Evolutionary conservation across 2,329 filamentous ascomycete genomes (phyloP).

Genomic region (Didymella arachidicola): DNA sequence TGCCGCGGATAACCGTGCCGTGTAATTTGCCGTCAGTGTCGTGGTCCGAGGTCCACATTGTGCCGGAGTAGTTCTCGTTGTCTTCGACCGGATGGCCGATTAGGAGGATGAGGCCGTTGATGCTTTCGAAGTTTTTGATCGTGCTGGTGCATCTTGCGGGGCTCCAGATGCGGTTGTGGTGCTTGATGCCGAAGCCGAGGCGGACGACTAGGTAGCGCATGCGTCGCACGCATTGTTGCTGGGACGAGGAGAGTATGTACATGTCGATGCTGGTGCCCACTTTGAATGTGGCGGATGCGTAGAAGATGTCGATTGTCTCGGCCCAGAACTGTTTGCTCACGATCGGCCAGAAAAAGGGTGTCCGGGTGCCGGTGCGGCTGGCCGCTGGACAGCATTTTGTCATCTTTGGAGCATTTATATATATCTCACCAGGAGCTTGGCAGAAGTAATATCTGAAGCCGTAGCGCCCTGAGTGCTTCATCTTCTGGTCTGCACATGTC

Average conservation of each 20-base stretch:
- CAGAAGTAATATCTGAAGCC: conserved; percentile 10
- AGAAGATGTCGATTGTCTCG: conserved; percentile 4
- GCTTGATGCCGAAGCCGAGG: conserved; percentile 12
- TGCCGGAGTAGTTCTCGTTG: conserved; percentile 15
- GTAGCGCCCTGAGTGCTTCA: conserved; percentile 6
- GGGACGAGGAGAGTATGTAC: conserved; percentile 14
- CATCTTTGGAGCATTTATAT: not conserved
- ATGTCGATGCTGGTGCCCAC: conserved; percentile 11
- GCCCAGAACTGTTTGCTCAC: conserved; percentile 13
- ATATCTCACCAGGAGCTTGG: not conserved
- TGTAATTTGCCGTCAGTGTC: not conserved
- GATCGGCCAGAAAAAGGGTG: conserved; percentile 18
- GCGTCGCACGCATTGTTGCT: conserved; percentile 12
- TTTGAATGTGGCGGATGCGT: conserved; percentile 9
- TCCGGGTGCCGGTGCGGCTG: not conserved
- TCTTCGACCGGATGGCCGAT: conserved; percentile 8
- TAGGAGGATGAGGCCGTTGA: conserved; percentile 4
- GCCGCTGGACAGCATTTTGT: conserved; percentile 3
- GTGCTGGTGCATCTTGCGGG: not conserved
- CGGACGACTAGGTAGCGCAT: conserved; percentile 11
- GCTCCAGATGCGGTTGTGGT: conserved; percentile 15
- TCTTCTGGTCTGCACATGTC: conserved; percentile 3
- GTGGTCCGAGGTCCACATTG: not conserved
- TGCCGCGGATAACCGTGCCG: not conserved
- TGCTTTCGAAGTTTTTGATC: conserved; percentile 8